These are phyloP conservation scores for Lentinula lateritia DNA, from an alignment of 768 basidiomycete species.

Conservation along the genomic window DNA sequence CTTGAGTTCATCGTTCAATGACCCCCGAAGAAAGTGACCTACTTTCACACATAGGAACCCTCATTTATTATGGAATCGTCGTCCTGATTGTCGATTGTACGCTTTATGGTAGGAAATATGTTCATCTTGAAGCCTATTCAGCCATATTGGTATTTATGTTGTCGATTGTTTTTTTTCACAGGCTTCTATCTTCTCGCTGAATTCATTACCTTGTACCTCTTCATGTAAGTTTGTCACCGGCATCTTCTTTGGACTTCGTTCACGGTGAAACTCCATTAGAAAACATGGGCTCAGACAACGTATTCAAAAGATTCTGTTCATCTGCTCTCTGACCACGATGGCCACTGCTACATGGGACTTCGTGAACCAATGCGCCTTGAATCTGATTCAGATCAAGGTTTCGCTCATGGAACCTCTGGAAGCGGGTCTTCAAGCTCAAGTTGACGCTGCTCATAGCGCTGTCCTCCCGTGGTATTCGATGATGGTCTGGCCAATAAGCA, in stretches of 20 bases:
- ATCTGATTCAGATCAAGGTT: slow-evolving; percentile 3
- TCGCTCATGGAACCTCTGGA: slow-evolving; percentile 1
- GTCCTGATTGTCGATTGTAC: slow-evolving; percentile 3
- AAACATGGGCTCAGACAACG: neutral
- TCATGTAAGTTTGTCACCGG: neutral
- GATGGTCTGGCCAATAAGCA: slow-evolving; percentile 1
- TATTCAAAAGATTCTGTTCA: neutral
- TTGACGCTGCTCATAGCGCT: neutral
- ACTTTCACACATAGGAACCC: neutral
- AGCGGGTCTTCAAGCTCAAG: neutral
- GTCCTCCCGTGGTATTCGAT: neutral
- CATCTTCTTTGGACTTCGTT: neutral
- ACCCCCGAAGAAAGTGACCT: neutral
- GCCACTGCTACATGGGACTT: slow-evolving; percentile 1
- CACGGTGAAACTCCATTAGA: neutral
- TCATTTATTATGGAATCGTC: slow-evolving; percentile 1
- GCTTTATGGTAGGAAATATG: neutral
- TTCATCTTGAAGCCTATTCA: neutral
- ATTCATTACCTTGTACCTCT: neutral
- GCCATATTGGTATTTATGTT: too few relatives aligned
- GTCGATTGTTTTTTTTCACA: neutral
- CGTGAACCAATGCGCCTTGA: neutral
- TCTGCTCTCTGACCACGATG: neutral
- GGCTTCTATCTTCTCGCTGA: slow-evolving; percentile 4
- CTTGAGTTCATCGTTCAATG: neutral